phyloP scores from a whole-genome alignment of 495 filamentous ascomycete genomes.

The Lasiosphaeria ovina region DNA sequence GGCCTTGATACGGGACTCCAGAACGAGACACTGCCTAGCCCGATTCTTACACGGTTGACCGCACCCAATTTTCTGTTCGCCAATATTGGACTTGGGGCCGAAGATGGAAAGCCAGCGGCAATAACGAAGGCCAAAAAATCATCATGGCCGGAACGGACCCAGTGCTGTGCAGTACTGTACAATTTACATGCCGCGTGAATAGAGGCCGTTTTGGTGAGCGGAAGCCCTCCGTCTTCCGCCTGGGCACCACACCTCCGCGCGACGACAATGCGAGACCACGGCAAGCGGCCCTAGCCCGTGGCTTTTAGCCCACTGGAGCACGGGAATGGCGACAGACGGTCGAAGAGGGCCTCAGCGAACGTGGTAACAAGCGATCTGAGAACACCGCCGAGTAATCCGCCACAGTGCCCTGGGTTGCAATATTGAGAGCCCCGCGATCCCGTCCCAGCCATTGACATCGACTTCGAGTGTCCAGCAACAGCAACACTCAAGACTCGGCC shows the following conservation, averaged over 20 bases:
- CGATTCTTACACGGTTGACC: not conserved
- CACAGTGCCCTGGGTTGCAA: conserved; percentile 19
- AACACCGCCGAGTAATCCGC: not conserved
- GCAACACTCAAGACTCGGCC: not conserved
- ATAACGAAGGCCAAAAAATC: conserved; percentile 6
- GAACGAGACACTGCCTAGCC: not conserved
- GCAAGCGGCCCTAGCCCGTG: conserved; percentile 11
- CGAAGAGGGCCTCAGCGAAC: not conserved
- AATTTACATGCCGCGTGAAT: conserved; percentile 11
- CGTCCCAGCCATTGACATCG: conserved; percentile 17
- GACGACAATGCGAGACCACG: conserved; percentile 12
- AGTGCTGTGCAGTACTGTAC: conserved; percentile 6
- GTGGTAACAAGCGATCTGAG: conserved; percentile 3
- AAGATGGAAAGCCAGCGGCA: conserved; percentile 13
- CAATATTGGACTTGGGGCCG: not conserved
- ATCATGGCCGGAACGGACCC: not conserved
- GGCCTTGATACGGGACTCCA: not conserved
- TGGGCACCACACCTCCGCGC: not conserved
- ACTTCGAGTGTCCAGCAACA: not conserved
- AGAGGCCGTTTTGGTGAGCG: conserved; percentile 13
- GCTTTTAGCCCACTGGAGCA: conserved; percentile 11
- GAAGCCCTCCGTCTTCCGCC: conserved; percentile 6
- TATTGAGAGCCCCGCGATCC: conserved; percentile 19
- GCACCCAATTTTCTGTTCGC: not conserved
- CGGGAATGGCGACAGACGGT: not conserved